phyloP scores from a whole-genome alignment of 805 yeast genomes.

The Saccharomycopsis babjevae region DNA sequence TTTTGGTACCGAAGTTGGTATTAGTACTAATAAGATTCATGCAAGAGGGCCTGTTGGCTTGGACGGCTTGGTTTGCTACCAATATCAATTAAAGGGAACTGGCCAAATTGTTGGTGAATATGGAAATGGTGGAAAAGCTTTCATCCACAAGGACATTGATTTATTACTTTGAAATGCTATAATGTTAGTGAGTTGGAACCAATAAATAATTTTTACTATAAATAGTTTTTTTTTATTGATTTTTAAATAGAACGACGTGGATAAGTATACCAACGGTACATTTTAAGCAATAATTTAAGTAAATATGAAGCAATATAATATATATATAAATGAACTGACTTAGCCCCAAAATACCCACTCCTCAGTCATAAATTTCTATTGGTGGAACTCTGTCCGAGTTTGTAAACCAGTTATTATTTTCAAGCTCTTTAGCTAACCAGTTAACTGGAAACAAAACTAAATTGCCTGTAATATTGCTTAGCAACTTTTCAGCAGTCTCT shows the following conservation, averaged over 20 bases:
- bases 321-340: neutral
- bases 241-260: neutral
- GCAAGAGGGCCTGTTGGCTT: slow-evolving; percentile 98
- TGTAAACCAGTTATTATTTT: slow-evolving; percentile 90
- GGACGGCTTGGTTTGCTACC: slow-evolving; percentile 93
- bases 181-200: neutral
- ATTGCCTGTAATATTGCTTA: slow-evolving; percentile 72
- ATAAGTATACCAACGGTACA: no score
- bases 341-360: neutral
- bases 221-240: neutral
- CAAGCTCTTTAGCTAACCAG: slow-evolving; percentile 82
- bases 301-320: neutral
- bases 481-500: slow-evolving; percentile 63
- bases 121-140: slow-evolving; percentile 71
- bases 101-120: slow-evolving; percentile 93
- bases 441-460: slow-evolving; percentile 85
- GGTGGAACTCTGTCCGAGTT: slow-evolving; percentile 92
- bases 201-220: neutral
- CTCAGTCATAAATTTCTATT: slow-evolving; percentile 76
- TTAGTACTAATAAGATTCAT: slow-evolving; percentile 92
- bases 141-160: slow-evolving; percentile 61
- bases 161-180: neutral
- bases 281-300: neutral
- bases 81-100: slow-evolving; percentile 81
- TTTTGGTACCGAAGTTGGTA: slow-evolving; percentile 97